phyloP scores from a whole-genome alignment of 2,329 filamentous ascomycete genomes.

The Fusarium caatingaense region DNA sequence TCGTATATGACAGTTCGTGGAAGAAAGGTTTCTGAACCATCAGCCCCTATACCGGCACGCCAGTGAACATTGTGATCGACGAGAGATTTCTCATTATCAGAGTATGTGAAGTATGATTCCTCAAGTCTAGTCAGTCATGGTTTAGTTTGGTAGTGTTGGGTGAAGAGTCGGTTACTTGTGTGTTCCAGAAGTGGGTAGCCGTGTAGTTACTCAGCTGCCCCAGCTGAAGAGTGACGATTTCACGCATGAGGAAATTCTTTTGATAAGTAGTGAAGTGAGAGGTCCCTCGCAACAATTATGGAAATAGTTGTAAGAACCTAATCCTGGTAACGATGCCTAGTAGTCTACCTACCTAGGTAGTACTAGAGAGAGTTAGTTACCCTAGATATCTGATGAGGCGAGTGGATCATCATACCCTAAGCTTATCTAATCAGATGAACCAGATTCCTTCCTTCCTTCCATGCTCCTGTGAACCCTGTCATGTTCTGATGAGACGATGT shows the following conservation, averaged over 20 bases:
- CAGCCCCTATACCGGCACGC: constrained; percentile 81
- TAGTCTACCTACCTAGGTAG: too few species aligned
- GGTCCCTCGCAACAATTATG: background rate
- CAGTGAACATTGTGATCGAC: constrained; percentile 79
- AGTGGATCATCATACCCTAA: constrained; percentile 10
- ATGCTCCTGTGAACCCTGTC: background rate
- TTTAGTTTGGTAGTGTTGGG: background rate
- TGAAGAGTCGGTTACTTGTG: constrained; percentile 69
- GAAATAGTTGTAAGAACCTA: too few species aligned
- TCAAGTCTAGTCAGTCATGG: constrained; percentile 52
- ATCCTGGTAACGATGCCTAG: background rate
- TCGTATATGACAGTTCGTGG: constrained; percentile 95
- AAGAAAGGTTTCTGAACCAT: constrained; percentile 91
- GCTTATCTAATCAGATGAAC: constrained; percentile 37
- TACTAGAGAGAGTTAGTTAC: background rate
- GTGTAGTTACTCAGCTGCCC: constrained; percentile 93
- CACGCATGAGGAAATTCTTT: constrained; percentile 73
- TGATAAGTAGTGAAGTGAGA: background rate
- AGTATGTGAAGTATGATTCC: constrained; percentile 98
- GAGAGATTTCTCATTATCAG: constrained; percentile 53
- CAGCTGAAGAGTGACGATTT: constrained; percentile 93
- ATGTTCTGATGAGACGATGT: background rate
- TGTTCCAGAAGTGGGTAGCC: constrained; percentile 97
- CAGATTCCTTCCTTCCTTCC: background rate
- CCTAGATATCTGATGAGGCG: constrained; percentile 17